Conservation (phyloP, 2,329 filamentous ascomycete species). For the Colletotrichum horii region DNA sequence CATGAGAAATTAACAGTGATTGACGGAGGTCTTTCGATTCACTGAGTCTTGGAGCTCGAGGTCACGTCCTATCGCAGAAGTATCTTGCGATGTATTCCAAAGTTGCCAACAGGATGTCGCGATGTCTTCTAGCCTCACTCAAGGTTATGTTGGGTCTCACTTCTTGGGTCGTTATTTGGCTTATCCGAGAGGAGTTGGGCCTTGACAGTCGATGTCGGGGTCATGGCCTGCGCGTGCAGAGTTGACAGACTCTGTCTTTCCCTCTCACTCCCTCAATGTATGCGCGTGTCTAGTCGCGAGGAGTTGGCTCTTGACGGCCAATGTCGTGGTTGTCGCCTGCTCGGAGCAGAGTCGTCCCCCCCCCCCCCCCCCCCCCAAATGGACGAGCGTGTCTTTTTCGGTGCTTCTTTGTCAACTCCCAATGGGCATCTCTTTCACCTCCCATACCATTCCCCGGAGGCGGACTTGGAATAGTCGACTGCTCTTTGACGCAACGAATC, state of each 20-base stretch:
- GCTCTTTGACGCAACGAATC: not conserved
- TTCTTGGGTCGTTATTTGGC: not conserved
- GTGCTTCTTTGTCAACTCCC: not conserved
- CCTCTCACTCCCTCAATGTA: not conserved
- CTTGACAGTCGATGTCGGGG: not conserved
- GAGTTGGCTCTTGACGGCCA: too few species aligned
- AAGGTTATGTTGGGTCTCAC: not conserved
- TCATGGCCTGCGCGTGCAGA: too few species aligned
- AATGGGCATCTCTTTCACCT: not conserved
- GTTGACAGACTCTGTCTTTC: not conserved
- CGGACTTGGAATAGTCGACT: not conserved
- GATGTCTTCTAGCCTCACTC: not conserved
- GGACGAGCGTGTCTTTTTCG: not conserved
- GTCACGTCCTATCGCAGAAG: not conserved
- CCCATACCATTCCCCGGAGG: not conserved
- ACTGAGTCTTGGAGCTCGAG: not conserved
- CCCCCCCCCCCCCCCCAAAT: too few species aligned
- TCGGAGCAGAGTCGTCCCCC: too few species aligned
- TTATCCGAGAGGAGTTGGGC: not conserved
- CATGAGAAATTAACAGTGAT: accelerated
- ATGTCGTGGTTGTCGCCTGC: too few species aligned
- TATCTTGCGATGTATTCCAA: accelerated
- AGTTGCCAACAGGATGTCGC: accelerated
- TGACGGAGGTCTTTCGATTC: not conserved
- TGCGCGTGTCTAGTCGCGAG: too few species aligned